These are phyloP conservation scores for Pichia thaimueangensis DNA, from an alignment of 805 yeast species.

Conservation along the genomic window DNA sequence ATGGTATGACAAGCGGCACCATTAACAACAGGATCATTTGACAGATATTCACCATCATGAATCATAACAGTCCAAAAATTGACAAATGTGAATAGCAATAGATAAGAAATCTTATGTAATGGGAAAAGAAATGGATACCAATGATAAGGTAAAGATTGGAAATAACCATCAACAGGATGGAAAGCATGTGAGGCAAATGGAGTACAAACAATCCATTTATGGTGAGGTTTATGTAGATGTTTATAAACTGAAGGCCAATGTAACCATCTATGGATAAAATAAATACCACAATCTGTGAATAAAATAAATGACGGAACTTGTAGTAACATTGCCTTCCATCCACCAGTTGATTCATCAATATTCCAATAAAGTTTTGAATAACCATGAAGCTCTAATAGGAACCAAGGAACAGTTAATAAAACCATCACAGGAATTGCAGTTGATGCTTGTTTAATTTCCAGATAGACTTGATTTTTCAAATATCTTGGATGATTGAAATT, in stretches of 20 bases:
- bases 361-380: conserved; percentile 71
- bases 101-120: conserved; percentile 77
- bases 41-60: conserved; percentile 94
- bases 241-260: conserved; percentile 92
- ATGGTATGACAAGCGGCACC: conserved; percentile 99
- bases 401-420: conserved; percentile 81
- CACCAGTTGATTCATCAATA: conserved; percentile 56
- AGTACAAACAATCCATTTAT: conserved; percentile 97
- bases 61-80: conserved; percentile 98
- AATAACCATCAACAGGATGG: conserved; percentile 96
- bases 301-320: conserved; percentile 78
- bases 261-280: conserved; percentile 84
- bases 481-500: conserved; percentile 95
- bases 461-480: conserved; percentile 83
- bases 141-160: conserved; percentile 91
- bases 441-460: conserved; percentile 75
- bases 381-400: conserved; percentile 76
- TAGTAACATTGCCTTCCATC: conserved; percentile 53
- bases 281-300: conserved; percentile 92
- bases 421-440: conserved; percentile 90
- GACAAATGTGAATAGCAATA: conserved; percentile 79
- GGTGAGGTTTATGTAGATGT: conserved; percentile 90
- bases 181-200: conserved; percentile 98
- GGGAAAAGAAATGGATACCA: conserved; percentile 89
- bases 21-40: conserved; percentile 88